Percentiles rank a stretch among this genome's conserved stretches.
Evolutionary conservation across 164 flowering plant genomes (phyloP).

Genomic region (Cinnamomum chago): DNA sequence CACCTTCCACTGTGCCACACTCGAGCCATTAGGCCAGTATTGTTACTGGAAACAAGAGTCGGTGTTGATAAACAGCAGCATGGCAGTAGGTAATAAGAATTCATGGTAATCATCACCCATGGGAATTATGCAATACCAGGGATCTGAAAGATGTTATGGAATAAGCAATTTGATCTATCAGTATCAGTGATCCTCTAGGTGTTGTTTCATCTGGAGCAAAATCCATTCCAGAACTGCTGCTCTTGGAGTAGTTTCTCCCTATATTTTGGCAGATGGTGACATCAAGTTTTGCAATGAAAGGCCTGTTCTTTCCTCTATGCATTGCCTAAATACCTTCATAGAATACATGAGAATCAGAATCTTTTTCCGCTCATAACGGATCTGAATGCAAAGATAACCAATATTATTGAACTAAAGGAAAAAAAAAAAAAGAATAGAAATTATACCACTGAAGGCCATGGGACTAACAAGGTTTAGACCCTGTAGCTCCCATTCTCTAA

Average conservation of each 20-base stretch:
- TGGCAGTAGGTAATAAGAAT: conserved; percentile 35
- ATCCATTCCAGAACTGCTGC: conserved; percentile 53
- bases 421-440: conserved; percentile 1
- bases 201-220: conserved; percentile 47
- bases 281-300: conserved; percentile 12
- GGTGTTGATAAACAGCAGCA: background rate
- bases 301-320: conserved; percentile 33
- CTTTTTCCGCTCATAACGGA: background rate
- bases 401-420: background rate
- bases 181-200: conserved; percentile 36
- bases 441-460: conserved; percentile 54
- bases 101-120: conserved; percentile 76
- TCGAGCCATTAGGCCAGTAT: too few species aligned
- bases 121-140: conserved; percentile 74
- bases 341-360: background rate
- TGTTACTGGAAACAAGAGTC: conserved; percentile 2
- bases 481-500: conserved; percentile 48
- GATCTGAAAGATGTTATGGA: conserved; percentile 48
- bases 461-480: conserved; percentile 48
- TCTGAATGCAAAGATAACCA: background rate
- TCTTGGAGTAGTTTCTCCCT: conserved; percentile 23
- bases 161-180: conserved; percentile 41
- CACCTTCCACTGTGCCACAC: too few species aligned
- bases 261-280: conserved; percentile 11
- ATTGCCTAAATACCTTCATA: conserved; percentile 48